Evolutionary conservation across 1,284 basidiomycete genomes (phyloP).

Genomic region (Rhodotorula sp.): DNA sequence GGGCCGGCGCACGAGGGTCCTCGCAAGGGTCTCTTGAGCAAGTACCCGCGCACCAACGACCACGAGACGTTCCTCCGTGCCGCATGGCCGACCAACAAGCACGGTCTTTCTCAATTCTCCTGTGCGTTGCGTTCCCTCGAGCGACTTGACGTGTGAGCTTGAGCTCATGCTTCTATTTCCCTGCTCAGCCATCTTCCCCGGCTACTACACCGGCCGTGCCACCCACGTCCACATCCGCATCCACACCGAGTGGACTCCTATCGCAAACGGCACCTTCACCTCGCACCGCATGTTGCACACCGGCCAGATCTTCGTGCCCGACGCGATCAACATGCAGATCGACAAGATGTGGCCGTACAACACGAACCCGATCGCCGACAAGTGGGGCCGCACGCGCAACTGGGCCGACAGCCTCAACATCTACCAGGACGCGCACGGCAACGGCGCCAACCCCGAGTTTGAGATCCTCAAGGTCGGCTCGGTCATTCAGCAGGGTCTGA

Average conservation of each 20-base stretch:
- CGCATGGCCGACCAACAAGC: slow-evolving; percentile 65
- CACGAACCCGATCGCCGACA: slow-evolving; percentile 51
- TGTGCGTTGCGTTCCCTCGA: neutral
- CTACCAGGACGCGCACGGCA: slow-evolving; percentile 51
- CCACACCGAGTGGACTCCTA: slow-evolving; percentile 52
- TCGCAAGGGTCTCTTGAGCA: slow-evolving; percentile 51
- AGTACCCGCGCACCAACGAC: slow-evolving; percentile 52
- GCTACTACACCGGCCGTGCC: slow-evolving; percentile 43
- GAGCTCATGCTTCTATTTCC: neutral
- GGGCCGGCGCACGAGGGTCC: slow-evolving; percentile 48
- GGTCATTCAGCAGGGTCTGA: slow-evolving; percentile 53
- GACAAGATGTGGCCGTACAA: slow-evolving; percentile 52
- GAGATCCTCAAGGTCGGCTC: slow-evolving; percentile 54
- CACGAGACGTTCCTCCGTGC: slow-evolving; percentile 62
- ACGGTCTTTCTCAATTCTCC: slow-evolving; percentile 67
- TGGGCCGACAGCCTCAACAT: slow-evolving; percentile 55
- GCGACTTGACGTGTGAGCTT: neutral
- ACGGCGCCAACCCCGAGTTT: slow-evolving; percentile 53
- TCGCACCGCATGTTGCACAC: slow-evolving; percentile 51
- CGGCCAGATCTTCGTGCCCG: slow-evolving; percentile 56
- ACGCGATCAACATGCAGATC: slow-evolving; percentile 52
- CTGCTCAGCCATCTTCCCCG: slow-evolving; percentile 63
- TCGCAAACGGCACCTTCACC: slow-evolving; percentile 50
- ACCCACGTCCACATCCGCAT: slow-evolving; percentile 53
- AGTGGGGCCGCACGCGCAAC: slow-evolving; percentile 53